phyloP scores from a whole-genome alignment of 2,329 filamentous ascomycete species.

The Neopestalotiopsis clavispora region DNA sequence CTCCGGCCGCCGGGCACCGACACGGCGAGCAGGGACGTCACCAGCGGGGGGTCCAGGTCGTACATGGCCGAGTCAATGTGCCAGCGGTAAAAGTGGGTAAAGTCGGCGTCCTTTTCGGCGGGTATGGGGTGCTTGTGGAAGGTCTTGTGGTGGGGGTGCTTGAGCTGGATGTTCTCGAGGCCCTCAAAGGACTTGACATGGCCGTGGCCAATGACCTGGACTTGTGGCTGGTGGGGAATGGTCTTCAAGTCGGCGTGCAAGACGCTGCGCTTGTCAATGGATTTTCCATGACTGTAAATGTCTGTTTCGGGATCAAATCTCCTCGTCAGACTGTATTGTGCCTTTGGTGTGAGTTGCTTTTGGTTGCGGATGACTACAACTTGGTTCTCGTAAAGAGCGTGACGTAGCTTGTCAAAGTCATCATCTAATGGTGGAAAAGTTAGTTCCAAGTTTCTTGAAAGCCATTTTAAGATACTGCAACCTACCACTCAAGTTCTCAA shows the following conservation, averaged over 20 bases:
- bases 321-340: constrained; percentile 75
- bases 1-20: constrained; percentile 68
- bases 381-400: constrained; percentile 70
- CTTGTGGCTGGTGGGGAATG: constrained; percentile 77
- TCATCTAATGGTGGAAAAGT: constrained; percentile 48
- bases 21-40: constrained; percentile 77
- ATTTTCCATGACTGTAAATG: constrained; percentile 79
- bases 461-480: constrained; percentile 7
- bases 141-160: constrained; percentile 77
- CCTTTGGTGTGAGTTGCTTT: constrained; percentile 64
- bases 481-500: constrained; percentile 67
- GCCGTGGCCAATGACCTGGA: constrained; percentile 81
- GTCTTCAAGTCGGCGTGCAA: constrained; percentile 82
- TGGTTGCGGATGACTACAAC: constrained; percentile 76
- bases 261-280: constrained; percentile 68
- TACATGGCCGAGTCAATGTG: constrained; percentile 82
- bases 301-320: constrained; percentile 70
- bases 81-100: constrained; percentile 72
- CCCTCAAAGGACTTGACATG: constrained; percentile 72
- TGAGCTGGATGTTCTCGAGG: constrained; percentile 68
- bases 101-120: constrained; percentile 50
- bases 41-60: constrained; percentile 73
- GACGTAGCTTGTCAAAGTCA: constrained; percentile 66
- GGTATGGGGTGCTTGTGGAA: constrained; percentile 73
- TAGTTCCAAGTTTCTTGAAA: no score